These are phyloP conservation scores for Cyberlindnera petersonii DNA, from an alignment of 805 yeast species.

Conservation along the genomic window DNA sequence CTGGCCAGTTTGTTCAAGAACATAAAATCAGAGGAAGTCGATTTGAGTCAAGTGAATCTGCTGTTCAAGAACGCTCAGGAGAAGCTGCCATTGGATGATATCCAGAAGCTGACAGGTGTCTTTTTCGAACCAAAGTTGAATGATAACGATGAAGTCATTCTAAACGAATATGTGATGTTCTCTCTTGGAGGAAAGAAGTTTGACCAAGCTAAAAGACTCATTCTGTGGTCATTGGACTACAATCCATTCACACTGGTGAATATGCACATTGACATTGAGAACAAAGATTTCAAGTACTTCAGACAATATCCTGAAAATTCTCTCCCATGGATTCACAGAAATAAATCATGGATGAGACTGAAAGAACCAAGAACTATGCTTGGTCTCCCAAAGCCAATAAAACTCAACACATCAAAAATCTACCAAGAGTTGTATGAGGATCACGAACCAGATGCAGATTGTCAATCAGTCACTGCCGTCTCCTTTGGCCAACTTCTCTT, in stretches of 20 bases:
- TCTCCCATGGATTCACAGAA: conserved; percentile 27
- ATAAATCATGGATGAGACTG: conserved; percentile 20
- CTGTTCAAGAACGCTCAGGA: conserved; percentile 9
- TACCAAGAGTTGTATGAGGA: conserved; percentile 12
- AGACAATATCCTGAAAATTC: conserved; percentile 16
- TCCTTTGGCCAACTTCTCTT: conserved; percentile 24
- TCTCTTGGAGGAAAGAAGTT: conserved; percentile 20
- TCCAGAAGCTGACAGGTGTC: conserved; percentile 24
- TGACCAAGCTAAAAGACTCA: conserved; percentile 22
- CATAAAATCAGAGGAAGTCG: conserved; percentile 15
- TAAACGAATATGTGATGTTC: conserved; percentile 16
- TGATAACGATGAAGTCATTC: conserved; percentile 4
- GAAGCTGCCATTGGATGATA: conserved; percentile 21
- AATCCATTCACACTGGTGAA: conserved; percentile 21
- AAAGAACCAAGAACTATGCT: conserved; percentile 17
- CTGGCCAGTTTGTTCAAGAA: conserved; percentile 18
- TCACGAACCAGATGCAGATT: background rate
- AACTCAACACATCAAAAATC: conserved; percentile 11
- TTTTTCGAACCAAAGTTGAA: conserved; percentile 16
- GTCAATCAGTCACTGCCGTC: conserved; percentile 22
- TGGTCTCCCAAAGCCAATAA: conserved; percentile 2
- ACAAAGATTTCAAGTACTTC: conserved; percentile 8
- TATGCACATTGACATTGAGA: conserved; percentile 11
- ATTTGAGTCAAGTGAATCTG: conserved; percentile 13
- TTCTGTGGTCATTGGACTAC: conserved; percentile 26